These are phyloP conservation scores for Geotrichum armillariae DNA, from an alignment of 1,139 yeast species.

Conservation along the genomic window DNA sequence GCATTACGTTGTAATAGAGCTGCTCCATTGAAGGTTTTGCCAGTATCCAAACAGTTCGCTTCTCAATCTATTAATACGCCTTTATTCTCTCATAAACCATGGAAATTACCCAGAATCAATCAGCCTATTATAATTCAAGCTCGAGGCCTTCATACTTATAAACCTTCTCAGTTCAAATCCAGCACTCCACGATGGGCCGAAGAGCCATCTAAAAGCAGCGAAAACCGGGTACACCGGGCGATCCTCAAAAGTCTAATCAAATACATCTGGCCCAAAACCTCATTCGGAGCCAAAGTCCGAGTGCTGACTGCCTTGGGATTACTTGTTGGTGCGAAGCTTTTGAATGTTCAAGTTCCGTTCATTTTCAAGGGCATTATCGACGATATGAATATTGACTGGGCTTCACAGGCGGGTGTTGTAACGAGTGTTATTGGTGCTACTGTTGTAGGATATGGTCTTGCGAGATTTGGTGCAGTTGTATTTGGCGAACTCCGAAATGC, in stretches of 20 bases:
- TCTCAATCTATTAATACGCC: neutral
- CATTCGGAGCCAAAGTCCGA: constrained; percentile 66
- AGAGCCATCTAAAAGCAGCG: constrained; percentile 10
- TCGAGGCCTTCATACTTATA: constrained; percentile 10
- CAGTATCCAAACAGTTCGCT: neutral
- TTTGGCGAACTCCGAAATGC: constrained; percentile 96
- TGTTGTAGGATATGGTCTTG: constrained; percentile 87
- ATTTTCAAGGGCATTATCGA: constrained; percentile 88
- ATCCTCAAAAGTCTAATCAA: constrained; percentile 48
- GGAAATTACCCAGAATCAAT: neutral
- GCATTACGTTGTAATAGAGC: neutral
- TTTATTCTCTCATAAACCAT: neutral
- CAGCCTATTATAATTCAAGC: neutral
- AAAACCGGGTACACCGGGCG: constrained; percentile 27
- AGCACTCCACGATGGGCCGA: neutral
- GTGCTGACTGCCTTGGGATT: constrained; percentile 74
- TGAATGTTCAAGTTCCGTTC: constrained; percentile 95
- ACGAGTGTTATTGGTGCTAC: constrained; percentile 62
- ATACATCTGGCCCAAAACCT: constrained; percentile 87
- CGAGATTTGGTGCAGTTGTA: constrained; percentile 89
- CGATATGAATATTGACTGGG: constrained; percentile 91
- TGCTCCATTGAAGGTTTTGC: neutral
- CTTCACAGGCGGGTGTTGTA: constrained; percentile 57
- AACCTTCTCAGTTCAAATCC: constrained; percentile 1
- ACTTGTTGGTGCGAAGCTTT: constrained; percentile 73